Percentiles rank a stretch among this genome's conserved stretches.
Conservation (phyloP, 345 rosid species). For the Citrus reticulata region DNA sequence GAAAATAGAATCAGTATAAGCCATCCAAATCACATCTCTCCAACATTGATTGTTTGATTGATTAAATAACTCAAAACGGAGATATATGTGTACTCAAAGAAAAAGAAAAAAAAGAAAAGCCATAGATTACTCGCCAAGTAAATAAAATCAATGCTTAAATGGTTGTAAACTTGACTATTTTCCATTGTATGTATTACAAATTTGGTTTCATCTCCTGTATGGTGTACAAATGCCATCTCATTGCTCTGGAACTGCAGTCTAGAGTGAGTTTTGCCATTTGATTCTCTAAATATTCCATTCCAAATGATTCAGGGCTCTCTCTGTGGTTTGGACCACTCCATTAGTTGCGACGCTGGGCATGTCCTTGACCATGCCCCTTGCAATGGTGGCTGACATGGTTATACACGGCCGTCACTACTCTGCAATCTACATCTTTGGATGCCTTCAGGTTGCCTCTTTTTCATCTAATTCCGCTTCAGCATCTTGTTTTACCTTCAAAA, state of each 20-base stretch:
- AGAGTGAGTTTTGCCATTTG: neutral
- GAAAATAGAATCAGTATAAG: neutral
- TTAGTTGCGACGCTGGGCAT: conserved; percentile 71
- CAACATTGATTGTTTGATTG: neutral
- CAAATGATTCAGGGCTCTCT: conserved; percentile 58
- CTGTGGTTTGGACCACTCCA: conserved; percentile 91
- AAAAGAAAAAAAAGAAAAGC: neutral
- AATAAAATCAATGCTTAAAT: neutral
- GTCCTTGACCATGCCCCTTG: conserved; percentile 82
- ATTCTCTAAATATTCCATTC: neutral
- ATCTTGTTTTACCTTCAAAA: neutral
- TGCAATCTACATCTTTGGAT: conserved; percentile 61
- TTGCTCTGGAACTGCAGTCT: neutral
- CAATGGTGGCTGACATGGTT: conserved; percentile 86
- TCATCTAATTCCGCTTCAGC: neutral
- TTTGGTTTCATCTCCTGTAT: neutral
- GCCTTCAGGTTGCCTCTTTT: conserved; percentile 48
- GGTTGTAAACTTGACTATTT: neutral
- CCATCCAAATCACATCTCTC: neutral
- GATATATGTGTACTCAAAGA: no score
- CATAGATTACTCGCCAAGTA: neutral
- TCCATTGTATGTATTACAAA: neutral
- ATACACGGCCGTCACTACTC: conserved; percentile 72
- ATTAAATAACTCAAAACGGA: neutral
- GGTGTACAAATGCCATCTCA: neutral